A percentile compares a stretch with the other conserved stretches of the same genome.
phyloP scores from a whole-genome alignment of 129 eudicot species.

The Artemisia tridentata region DNA sequence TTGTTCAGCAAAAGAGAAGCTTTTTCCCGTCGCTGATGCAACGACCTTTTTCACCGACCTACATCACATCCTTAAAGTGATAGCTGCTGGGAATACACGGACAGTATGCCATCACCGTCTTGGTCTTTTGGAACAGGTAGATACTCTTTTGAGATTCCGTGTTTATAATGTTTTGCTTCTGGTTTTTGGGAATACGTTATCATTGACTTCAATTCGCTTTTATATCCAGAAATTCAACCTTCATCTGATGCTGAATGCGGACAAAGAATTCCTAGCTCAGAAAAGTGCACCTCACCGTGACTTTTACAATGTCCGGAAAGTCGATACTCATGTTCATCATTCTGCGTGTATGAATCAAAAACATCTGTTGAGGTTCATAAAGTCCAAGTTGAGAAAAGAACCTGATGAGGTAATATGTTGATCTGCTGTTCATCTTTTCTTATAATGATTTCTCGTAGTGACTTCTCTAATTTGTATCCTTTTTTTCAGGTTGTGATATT shows the following conservation, averaged over 20 bases:
- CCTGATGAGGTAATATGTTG: constrained; percentile 81
- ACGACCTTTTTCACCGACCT: constrained; percentile 96
- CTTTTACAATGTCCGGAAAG: constrained; percentile 94
- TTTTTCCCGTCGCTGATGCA: constrained; percentile 92
- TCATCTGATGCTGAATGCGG: constrained; percentile 98
- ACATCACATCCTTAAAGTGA: constrained; percentile 93
- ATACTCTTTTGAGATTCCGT: background rate
- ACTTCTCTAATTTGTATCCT: background rate
- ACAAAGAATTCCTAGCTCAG: constrained; percentile 94
- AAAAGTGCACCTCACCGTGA: constrained; percentile 99
- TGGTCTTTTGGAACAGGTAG: constrained; percentile 86
- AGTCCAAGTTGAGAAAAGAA: constrained; percentile 92
- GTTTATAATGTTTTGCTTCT: constrained; percentile 7
- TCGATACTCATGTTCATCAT: constrained; percentile 98
- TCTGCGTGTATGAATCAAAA: constrained; percentile 99
- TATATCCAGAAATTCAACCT: constrained; percentile 86
- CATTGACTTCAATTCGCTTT: constrained; percentile 6
- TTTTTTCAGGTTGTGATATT: constrained; percentile 84
- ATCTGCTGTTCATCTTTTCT: constrained; percentile 4
- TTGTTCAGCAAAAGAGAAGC: constrained; percentile 63
- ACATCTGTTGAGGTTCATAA: constrained; percentile 91
- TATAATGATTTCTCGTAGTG: background rate
- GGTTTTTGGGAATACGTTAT: background rate
- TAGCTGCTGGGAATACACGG: constrained; percentile 91
- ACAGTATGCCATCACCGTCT: constrained; percentile 90